A percentile compares a stretch with the other conserved stretches of the same genome.
Conservation (phyloP, 106 monocot genomes). For the Dendrobium chrysotoxum region DNA sequence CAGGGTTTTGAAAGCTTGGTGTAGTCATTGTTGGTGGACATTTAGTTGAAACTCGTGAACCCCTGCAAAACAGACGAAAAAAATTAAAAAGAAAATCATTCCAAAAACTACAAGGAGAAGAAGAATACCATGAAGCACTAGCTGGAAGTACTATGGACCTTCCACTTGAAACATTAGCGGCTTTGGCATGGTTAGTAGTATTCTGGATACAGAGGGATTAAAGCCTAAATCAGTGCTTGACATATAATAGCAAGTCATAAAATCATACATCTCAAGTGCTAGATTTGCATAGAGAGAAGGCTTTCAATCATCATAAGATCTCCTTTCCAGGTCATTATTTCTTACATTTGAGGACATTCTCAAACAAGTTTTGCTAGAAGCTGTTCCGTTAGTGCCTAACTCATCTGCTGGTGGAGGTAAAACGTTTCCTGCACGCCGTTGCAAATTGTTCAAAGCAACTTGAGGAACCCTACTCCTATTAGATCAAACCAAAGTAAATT, state of each 20-base stretch:
- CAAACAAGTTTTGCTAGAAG: constrained; percentile 22
- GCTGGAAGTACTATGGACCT: constrained; percentile 46
- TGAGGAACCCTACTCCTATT: constrained; percentile 64
- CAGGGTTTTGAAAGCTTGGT: constrained; percentile 19
- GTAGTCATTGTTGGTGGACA: constrained; percentile 13
- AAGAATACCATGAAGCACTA: constrained; percentile 59
- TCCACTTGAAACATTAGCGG: constrained; percentile 13
- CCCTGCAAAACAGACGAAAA: constrained; percentile 29
- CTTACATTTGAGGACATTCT: constrained; percentile 20
- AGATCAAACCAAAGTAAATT: not conserved
- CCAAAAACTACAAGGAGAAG: not conserved
- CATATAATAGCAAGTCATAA: not conserved
- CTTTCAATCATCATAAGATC: not conserved
- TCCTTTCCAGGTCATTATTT: not conserved
- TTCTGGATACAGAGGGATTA: constrained; percentile 21
- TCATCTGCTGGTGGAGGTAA: constrained; percentile 69
- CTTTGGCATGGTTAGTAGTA: constrained; percentile 24
- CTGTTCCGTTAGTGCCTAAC: constrained; percentile 18
- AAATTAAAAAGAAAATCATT: constrained; percentile 1
- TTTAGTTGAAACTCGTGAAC: constrained; percentile 31
- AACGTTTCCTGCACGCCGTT: constrained; percentile 44
- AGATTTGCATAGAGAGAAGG: too few species aligned
- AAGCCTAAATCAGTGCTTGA: not conserved
- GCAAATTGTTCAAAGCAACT: constrained; percentile 40
- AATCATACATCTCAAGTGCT: not conserved